Evolutionary conservation across 108 stramenopile genomes (phyloP), one percentile per base, ranked within the genome.

Genomic region (Mayamaea pseudoterrestris): DNA sequence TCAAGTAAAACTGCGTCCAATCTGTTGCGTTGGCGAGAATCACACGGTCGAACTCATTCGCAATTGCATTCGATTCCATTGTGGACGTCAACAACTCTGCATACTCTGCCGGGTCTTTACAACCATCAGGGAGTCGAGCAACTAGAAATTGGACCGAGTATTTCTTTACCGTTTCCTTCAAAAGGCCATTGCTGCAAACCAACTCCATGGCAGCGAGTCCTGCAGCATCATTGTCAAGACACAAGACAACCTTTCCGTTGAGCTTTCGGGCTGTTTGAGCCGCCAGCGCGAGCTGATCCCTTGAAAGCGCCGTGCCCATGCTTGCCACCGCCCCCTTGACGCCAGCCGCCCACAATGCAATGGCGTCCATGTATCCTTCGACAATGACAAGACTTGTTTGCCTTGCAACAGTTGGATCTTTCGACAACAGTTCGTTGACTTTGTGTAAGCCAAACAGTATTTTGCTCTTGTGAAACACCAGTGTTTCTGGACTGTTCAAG

Each of bases 281-380:
- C 2, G 80, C 82, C 17, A 53, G 41, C 24, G 54, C 48, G 2
- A 95, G 48, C 60, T 96, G 94, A 36, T 79, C 74, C 11, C 46
- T 36, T 13, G 86, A 73, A 8, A 96, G 48, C 30, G 86, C 83
- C 1, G 92, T 93, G 44, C 94, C 94, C 77, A 96, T 87, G 44
- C 66, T 63, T 20, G 90, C 90, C 9, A 96, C 89, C 5, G 67
- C 81, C 63, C 76, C 60, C 21, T 67, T 44, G 6, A 92, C 45
- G 18, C 89, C 92, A 27, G 59, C 80, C 27, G 80, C 79, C 59
- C 78, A 73, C 30, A 96, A 55, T 9, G 86, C 61, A 41, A 96
- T 83, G 20, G 73, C 90, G 76, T 96, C 94, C 60, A 96, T 81
- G 53, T 93, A 96, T 14, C 94, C 94, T 68, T 96, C 94, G 20